phyloP scores from a whole-genome alignment of 1,284 basidiomycete species.

The Apiotrichum veenhuisii region DNA sequence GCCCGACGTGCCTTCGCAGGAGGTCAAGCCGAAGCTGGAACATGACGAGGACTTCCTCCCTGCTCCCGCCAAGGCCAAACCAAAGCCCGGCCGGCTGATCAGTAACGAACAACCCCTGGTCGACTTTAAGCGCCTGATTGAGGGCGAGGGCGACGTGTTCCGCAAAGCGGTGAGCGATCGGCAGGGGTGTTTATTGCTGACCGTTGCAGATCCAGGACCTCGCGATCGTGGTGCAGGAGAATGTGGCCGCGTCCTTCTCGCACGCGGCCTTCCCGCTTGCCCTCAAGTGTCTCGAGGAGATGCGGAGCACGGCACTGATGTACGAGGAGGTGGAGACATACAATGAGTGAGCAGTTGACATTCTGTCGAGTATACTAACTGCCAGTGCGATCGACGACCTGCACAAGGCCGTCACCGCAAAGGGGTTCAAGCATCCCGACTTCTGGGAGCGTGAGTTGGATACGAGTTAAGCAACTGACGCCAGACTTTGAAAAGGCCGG shows the following conservation, averaged over 20 bases:
- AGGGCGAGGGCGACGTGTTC: conserved; percentile 66
- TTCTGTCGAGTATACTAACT: neutral
- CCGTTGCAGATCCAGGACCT: conserved; percentile 57
- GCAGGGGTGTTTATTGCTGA: neutral
- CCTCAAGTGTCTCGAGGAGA: conserved; percentile 63
- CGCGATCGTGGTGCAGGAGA: conserved; percentile 64
- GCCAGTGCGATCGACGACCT: conserved; percentile 35
- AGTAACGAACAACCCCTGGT: conserved; percentile 67
- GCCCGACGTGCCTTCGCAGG: conserved; percentile 12
- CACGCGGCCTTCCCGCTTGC: conserved; percentile 63
- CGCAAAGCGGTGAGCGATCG: conserved; percentile 65
- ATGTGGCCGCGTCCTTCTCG: conserved; percentile 66
- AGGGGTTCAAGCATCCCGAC: conserved; percentile 43
- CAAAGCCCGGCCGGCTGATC: conserved; percentile 51
- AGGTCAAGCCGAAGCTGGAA: conserved; percentile 42
- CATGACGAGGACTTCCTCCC: conserved; percentile 39
- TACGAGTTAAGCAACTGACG: neutral
- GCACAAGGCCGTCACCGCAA: conserved; percentile 31
- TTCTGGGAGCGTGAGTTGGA: conserved; percentile 38
- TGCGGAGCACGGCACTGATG: conserved; percentile 62
- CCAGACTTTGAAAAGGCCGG: conserved; percentile 41
- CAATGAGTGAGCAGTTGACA: conserved; percentile 33
- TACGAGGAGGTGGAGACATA: conserved; percentile 49
- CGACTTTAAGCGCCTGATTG: conserved; percentile 69
- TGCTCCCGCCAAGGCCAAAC: conserved; percentile 18